A percentile compares a stretch with the other conserved stretches of the same genome.
Conservation (phyloP, 225 moss, liverwort and hornwort genomes). For the Rhytidiadelphus loreus region DNA sequence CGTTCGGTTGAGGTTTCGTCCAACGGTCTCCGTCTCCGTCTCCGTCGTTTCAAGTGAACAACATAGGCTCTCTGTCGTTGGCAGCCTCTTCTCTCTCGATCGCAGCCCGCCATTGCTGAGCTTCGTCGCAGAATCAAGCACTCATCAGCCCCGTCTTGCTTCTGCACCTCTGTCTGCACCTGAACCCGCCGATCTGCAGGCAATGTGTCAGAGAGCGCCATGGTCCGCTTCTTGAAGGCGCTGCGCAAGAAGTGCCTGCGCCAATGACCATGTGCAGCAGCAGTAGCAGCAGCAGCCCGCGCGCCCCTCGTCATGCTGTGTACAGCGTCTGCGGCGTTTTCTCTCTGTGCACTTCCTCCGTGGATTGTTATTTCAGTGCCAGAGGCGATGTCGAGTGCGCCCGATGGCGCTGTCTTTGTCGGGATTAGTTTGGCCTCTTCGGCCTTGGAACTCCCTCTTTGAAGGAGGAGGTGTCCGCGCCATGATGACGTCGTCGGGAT, state of each 20-base stretch:
- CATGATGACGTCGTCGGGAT: background rate
- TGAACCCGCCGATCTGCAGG: slow-evolving; percentile 4
- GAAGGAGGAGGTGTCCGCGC: background rate
- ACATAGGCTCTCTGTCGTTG: background rate
- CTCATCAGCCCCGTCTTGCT: background rate
- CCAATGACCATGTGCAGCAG: slow-evolving; percentile 17
- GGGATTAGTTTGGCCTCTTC: slow-evolving; percentile 9
- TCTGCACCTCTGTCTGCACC: background rate
- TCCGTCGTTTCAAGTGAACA: background rate
- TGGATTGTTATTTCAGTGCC: background rate
- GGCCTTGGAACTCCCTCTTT: background rate
- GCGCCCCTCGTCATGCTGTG: background rate
- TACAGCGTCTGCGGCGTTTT: background rate
- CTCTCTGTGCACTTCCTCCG: background rate
- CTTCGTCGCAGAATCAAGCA: slow-evolving; percentile 5
- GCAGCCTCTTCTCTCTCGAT: background rate
- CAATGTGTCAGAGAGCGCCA: slow-evolving; percentile 2
- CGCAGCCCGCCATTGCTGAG: background rate
- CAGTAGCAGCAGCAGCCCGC: background rate
- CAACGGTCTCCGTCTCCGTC: background rate
- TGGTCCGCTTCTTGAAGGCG: slow-evolving; percentile 2
- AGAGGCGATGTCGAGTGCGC: background rate
- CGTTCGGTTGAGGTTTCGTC: background rate
- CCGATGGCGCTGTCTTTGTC: background rate
- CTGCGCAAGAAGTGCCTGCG: background rate